These are phyloP conservation scores for Candida fluviatilis DNA, from an alignment of 805 yeast genomes.

Conservation along the genomic window DNA sequence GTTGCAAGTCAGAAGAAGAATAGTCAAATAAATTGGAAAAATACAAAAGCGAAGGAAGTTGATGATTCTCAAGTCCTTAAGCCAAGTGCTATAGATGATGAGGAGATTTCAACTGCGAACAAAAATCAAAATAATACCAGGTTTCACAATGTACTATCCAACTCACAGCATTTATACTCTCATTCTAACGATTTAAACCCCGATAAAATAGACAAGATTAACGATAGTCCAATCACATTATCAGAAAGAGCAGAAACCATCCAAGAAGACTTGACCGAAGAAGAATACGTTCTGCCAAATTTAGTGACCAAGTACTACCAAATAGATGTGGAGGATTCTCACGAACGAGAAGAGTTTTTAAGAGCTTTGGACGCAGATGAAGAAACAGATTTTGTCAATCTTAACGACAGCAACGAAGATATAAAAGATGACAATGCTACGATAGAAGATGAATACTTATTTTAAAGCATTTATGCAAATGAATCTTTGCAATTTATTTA, in stretches of 20 bases:
- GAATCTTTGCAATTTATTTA: not conserved
- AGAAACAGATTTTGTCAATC: constrained; percentile 23
- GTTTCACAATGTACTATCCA: constrained; percentile 28
- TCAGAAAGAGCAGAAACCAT: constrained; percentile 12
- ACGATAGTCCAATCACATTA: constrained; percentile 9
- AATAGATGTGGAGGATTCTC: constrained; percentile 17
- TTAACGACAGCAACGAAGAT: constrained; percentile 9
- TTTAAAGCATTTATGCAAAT: constrained; percentile 19
- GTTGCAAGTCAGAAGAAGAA: too few species aligned
- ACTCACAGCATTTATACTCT: constrained; percentile 34
- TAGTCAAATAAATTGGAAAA: not conserved
- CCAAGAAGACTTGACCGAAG: constrained; percentile 15
- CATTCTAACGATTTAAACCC: constrained; percentile 15
- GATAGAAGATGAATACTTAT: constrained; percentile 30
- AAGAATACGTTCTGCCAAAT: constrained; percentile 38
- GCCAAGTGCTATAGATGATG: not conserved
- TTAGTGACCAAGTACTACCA: constrained; percentile 30
- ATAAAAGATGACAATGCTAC: constrained; percentile 14
- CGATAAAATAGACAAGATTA: not conserved
- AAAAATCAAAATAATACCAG: constrained; percentile 11
- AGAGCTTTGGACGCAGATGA: constrained; percentile 19
- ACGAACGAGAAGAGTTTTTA: constrained; percentile 16
- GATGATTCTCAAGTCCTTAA: not conserved
- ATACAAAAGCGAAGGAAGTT: not conserved
- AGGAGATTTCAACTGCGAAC: constrained; percentile 1